A percentile compares a stretch with the other conserved stretches of the same genome.
These are phyloP conservation scores for Lactarius vividus DNA, from an alignment of 768 basidiomycete species.

Conservation along the genomic window DNA sequence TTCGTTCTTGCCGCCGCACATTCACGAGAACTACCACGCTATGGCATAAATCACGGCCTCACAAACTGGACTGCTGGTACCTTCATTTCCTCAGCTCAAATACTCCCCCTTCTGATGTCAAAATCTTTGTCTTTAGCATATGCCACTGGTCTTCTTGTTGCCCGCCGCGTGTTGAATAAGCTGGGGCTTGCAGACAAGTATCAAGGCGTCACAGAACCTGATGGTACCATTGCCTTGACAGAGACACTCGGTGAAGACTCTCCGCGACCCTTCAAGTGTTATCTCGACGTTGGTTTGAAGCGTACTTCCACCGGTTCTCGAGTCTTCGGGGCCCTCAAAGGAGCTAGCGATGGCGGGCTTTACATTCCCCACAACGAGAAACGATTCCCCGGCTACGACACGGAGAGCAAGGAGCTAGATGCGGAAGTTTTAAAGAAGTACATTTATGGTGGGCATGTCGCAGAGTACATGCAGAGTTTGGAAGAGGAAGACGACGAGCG, in stretches of 20 bases:
- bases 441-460: constrained; percentile 95
- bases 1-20: constrained; percentile 86
- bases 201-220: constrained; percentile 88
- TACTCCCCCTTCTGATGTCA: constrained; percentile 1
- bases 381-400: constrained; percentile 97
- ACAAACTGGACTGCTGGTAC: constrained; percentile 98
- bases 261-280: constrained; percentile 98
- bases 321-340: constrained; percentile 98
- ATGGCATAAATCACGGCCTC: constrained; percentile 96
- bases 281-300: constrained; percentile 97
- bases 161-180: constrained; percentile 92
- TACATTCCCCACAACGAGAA: constrained; percentile 97
- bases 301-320: constrained; percentile 97
- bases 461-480: constrained; percentile 98
- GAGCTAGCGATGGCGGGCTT: constrained; percentile 96
- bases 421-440: constrained; percentile 96
- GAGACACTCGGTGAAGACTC: constrained; percentile 88
- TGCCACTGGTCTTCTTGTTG: constrained; percentile 92
- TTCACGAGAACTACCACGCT: constrained; percentile 89
- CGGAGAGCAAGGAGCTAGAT: constrained; percentile 89
- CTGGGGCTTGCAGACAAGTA: constrained; percentile 98
- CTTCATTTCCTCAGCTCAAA: background rate
- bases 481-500: constrained; percentile 99
- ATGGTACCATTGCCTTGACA: constrained; percentile 80
- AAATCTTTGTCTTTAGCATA: constrained; percentile 61